Conservation (phyloP, 1,284 basidiomycete species). For the Leucoagaricus sp. region DNA sequence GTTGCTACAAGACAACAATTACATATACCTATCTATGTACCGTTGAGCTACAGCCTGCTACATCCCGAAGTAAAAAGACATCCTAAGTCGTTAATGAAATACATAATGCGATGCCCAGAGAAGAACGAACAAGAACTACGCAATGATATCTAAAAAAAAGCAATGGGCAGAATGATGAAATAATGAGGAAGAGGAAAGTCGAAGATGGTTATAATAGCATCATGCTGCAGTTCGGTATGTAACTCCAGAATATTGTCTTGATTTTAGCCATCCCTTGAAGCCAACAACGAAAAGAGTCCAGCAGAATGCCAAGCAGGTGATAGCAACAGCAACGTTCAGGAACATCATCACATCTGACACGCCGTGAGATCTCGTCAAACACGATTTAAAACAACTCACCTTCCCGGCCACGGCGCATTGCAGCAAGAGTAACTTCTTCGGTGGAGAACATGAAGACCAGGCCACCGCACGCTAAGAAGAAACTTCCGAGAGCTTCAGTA, state of each 20-base stretch:
- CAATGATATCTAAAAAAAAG: slow-evolving; percentile 8
- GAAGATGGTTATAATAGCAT: background rate
- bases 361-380: background rate
- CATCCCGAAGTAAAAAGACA: background rate
- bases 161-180: background rate
- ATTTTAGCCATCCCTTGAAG: slow-evolving; percentile 79
- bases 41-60: background rate
- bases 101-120: slow-evolving; percentile 8
- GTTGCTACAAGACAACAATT: background rate
- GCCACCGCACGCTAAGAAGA: slow-evolving; percentile 88
- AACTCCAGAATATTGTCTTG: slow-evolving; percentile 40
- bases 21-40: no score
- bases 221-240: slow-evolving; percentile 47
- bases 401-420: slow-evolving; percentile 89
- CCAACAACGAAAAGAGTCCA: slow-evolving; percentile 75
- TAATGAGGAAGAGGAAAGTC: slow-evolving; percentile 6
- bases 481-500: slow-evolving; percentile 87
- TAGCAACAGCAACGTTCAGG: slow-evolving; percentile 75
- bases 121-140: slow-evolving; percentile 10
- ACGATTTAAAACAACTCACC: slow-evolving; percentile 47
- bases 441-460: slow-evolving; percentile 90
- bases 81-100: slow-evolving; percentile 6
- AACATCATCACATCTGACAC: slow-evolving; percentile 87
- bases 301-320: slow-evolving; percentile 82
- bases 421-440: slow-evolving; percentile 89